phyloP scores from a whole-genome alignment of 2,329 filamentous ascomycete genomes.

The Sarocladium kiliense region DNA sequence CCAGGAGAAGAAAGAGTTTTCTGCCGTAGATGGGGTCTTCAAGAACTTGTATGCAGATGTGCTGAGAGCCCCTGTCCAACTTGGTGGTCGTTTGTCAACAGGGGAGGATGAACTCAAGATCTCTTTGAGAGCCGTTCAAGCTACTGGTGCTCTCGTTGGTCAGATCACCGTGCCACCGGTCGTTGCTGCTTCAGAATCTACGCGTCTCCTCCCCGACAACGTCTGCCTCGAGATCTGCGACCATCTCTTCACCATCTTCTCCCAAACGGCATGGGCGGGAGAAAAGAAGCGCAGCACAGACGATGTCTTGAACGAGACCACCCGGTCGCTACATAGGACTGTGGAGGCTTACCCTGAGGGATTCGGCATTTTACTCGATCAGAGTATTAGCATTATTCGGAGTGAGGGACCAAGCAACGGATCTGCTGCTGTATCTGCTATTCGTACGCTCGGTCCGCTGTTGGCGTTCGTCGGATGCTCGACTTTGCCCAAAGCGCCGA shows the following conservation, averaged over 20 bases:
- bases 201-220: slow-evolving; percentile 27
- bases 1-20: slow-evolving; percentile 33
- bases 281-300: slow-evolving; percentile 20
- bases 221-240: slow-evolving; percentile 34
- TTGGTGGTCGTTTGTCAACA: slow-evolving; percentile 19
- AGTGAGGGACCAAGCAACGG: slow-evolving; percentile 16
- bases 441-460: slow-evolving; percentile 34
- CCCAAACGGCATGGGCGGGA: slow-evolving; percentile 16
- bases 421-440: slow-evolving; percentile 19
- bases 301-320: slow-evolving; percentile 35
- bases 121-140: slow-evolving; percentile 38
- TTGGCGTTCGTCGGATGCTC: slow-evolving; percentile 47
- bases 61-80: slow-evolving; percentile 32
- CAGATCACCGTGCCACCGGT: slow-evolving; percentile 24
- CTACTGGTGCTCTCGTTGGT: slow-evolving; percentile 38
- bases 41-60: slow-evolving; percentile 38
- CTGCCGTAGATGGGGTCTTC: slow-evolving; percentile 30
- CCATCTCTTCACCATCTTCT: slow-evolving; percentile 25
- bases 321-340: slow-evolving; percentile 34
- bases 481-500: slow-evolving; percentile 22
- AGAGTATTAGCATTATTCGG: slow-evolving; percentile 21
- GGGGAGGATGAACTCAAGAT: slow-evolving; percentile 34
- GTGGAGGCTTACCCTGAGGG: slow-evolving; percentile 29
- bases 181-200: slow-evolving; percentile 2
- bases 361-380: slow-evolving; percentile 27